A percentile compares a stretch with the other conserved stretches of the same genome.
Evolutionary conservation across 192 early-diverging fungal species (phyloP).

Genomic region (Radiomyces spectabilis): DNA sequence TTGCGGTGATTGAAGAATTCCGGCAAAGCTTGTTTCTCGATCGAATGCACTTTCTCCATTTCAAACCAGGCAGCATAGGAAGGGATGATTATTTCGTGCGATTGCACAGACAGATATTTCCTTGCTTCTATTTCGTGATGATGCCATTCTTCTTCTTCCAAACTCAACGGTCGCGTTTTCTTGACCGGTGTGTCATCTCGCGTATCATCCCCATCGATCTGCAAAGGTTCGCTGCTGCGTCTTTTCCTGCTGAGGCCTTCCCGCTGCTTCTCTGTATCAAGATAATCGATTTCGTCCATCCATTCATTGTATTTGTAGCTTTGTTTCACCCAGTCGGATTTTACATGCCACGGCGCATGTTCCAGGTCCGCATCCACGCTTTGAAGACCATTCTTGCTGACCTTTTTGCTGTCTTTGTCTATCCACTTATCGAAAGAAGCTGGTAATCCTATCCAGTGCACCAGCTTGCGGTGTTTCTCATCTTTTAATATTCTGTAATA

Average conservation of each 20-base stretch:
- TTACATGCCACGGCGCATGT: constrained; percentile 45
- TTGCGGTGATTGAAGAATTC: constrained; percentile 97
- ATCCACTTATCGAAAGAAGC: constrained; percentile 54
- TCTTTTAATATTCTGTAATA: no score
- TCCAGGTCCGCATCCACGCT: constrained; percentile 37
- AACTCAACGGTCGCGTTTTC: not conserved
- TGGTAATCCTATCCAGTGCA: constrained; percentile 67
- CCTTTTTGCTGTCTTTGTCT: constrained; percentile 39
- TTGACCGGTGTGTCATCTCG: no score
- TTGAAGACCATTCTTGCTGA: constrained; percentile 34
- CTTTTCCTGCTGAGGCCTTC: no score
- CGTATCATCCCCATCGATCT: no score
- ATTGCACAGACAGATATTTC: constrained; percentile 60
- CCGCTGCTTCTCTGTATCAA: not conserved
- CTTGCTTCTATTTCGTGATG: not conserved
- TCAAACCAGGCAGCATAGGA: constrained; percentile 95
- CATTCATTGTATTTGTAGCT: constrained; percentile 67
- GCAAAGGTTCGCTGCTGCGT: no score
- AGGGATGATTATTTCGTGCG: constrained; percentile 75
- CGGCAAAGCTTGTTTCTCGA: constrained; percentile 80
- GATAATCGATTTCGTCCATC: constrained; percentile 45
- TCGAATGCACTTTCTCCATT: constrained; percentile 68
- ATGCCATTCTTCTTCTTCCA: not conserved
- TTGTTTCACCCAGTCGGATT: constrained; percentile 60
- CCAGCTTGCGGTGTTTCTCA: no score